Evolutionary conservation across 768 basidiomycete species (phyloP).

Genomic region (Dioszegia aurantiaca): DNA sequence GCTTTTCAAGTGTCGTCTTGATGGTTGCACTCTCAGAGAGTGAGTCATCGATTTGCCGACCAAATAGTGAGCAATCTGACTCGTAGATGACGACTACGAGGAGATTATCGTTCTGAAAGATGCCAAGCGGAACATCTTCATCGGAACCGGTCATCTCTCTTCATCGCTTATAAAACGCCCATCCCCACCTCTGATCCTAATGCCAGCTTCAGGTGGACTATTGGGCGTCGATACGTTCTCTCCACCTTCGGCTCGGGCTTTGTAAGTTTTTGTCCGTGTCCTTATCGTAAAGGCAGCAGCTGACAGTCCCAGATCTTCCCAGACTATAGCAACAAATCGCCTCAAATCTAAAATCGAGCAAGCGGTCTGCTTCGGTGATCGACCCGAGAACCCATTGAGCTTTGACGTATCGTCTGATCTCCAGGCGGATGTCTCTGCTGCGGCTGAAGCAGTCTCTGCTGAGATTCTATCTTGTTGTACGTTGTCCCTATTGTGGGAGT

Average conservation of each 20-base stretch:
- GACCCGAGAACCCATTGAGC: constrained; percentile 52
- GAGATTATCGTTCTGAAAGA: constrained; percentile 52
- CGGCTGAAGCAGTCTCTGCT: constrained; percentile 48
- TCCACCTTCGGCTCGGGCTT: constrained; percentile 10
- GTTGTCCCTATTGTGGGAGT: constrained; percentile 16
- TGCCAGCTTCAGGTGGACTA: constrained; percentile 28
- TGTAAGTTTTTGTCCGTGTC: not conserved
- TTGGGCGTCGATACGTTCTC: constrained; percentile 28
- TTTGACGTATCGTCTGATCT: constrained; percentile 49
- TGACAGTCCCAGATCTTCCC: constrained; percentile 12
- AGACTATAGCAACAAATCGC: constrained; percentile 37
- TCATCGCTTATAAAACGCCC: not conserved
- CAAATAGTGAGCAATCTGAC: constrained; percentile 1
- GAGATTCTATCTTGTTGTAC: constrained; percentile 66
- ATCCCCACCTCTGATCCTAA: constrained; percentile 27
- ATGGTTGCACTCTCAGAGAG: constrained; percentile 42
- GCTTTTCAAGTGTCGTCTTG: constrained; percentile 51
- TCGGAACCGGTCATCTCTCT: constrained; percentile 35
- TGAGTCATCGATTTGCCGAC: constrained; percentile 16
- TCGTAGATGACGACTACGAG: constrained; percentile 45
- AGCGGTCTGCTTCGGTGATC: constrained; percentile 54
- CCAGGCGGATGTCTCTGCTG: constrained; percentile 50
- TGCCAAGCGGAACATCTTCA: constrained; percentile 49
- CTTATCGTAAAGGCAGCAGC: too few relatives aligned
- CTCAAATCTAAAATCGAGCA: constrained; percentile 54